Base-by-base conservation (phyloP, 495 filamentous ascomycete genomes). In the Daldinia decipiens region DNA sequence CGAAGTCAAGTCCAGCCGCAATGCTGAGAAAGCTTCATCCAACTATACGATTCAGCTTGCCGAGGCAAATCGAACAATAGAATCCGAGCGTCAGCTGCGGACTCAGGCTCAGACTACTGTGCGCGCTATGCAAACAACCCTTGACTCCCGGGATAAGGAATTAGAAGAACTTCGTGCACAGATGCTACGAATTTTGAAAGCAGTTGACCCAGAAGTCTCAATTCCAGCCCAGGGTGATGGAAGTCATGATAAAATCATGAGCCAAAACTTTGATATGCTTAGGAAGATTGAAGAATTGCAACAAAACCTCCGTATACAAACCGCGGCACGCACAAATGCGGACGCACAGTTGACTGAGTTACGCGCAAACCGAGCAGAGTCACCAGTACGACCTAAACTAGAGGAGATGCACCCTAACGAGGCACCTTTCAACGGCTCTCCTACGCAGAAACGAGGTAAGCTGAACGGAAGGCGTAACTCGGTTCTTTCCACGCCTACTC, bases 351-450 rank as follows among this genome's bases (percentile, higher is more conserved):
- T 98, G 36, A 82, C 88, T 4, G 93, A 97, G 67, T 82, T 97
- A 73, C 89, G 95, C 54, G 88, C 93, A 21, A 87, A 93, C 63
- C 84, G 87, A 40, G 87, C 84, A 58, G 90, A 93, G 62, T 90
- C 90, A 88, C 94, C 75, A 85, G 91, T 80, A 82, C 88, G 78
- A 82, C 90, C 63, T 77, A 77, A 73, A 39, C 83, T 97, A 26
- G 95, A 97, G 69, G 95, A 99, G 80, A 91, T 97, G 69, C 91
- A 93, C 77, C 86, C 89, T 74, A 97, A 96, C 75, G 91, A 95
- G 76, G 86, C 91, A 3, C 86, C 91, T 38, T 87, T 87, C 74
- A 91, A 87, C 72, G 90, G 89, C 26, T 95, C 94, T 9, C 93
- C 94, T 5, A 89, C 87, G 27, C 91, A 93, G 65, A 85, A 88